Evolutionary conservation across 2,329 filamentous ascomycete species (phyloP), one percentile per base, ranked within the genome.

Genomic region (Botrytis pseudocinerea): DNA sequence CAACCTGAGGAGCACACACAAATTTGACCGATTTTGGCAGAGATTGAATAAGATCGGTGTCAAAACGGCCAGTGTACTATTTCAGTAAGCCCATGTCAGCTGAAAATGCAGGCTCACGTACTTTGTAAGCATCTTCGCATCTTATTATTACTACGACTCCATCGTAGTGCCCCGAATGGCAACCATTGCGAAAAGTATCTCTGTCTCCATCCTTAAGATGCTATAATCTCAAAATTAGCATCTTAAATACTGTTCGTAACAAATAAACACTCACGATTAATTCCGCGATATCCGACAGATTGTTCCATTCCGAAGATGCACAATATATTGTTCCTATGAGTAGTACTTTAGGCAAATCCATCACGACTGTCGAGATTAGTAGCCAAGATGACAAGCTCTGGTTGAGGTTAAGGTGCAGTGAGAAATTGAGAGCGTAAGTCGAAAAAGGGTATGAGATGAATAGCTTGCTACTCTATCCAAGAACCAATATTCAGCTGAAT

Each of bases 1-100:
- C 93, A 65, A 93, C 92, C 73, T 92, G 88, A 74, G 89, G 89
- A 80, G 90, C 88, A 78, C 86, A 89, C 75, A 91, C 83, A 78
- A 87, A 90, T 75, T 83, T 83, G 46, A 90, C 79, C 12, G 83
- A 85, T 4, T 78, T 66, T 12, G 88, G 88, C 22, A 90, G 82
- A 7, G 82, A 85, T 60, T 85, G 81, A 35, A 95, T 82, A 20
- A 96, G 82, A 80, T 93, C 91, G 46, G 85, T 85, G 80, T 96
- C 92, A 75, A 96, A 84, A 20, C 83, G 83, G 2, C 93, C 93
- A n/a, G 66, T n/a, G 18, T 61, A 69, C 20, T 57, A 38, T 32
- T 28, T 9, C 48, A 4, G 38, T 42, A 42, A 44, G 25, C 20
- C 25, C 16, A 32, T 6, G 14, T 25, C 28, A 10, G 28, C 44